Evolutionary conservation across 2,329 filamentous ascomycete genomes (phyloP).

Genomic region (Colletotrichum sp.): DNA sequence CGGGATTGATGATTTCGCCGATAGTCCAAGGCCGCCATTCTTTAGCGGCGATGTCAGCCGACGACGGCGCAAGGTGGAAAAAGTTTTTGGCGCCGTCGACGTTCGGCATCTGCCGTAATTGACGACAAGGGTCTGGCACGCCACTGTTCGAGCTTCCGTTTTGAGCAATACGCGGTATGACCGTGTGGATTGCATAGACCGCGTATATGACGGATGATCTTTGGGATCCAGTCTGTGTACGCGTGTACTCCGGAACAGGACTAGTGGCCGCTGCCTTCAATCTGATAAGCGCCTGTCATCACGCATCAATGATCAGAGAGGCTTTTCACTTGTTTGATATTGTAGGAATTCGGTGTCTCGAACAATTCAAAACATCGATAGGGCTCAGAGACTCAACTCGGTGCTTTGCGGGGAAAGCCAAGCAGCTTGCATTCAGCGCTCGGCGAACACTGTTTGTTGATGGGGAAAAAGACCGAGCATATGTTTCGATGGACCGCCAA

Average conservation of each 20-base stretch:
- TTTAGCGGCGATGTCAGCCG: not conserved
- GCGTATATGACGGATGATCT: not conserved
- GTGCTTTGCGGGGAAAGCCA: not conserved
- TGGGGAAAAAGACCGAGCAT: not conserved
- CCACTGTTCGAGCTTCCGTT: not conserved
- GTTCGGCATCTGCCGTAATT: not conserved
- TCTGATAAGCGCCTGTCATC: not conserved
- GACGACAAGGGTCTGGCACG: not conserved
- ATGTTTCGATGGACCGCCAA: not conserved
- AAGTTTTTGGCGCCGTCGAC: not conserved
- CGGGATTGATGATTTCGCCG: not conserved
- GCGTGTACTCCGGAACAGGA: not conserved
- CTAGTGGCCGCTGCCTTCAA: not conserved
- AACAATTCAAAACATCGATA: not conserved
- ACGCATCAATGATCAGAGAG: not conserved
- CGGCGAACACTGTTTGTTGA: not conserved
- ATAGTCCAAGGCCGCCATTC: not conserved
- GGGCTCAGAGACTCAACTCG: not conserved
- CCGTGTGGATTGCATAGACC: not conserved
- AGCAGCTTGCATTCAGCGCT: not conserved
- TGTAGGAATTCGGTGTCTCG: not conserved
- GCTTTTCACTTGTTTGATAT: not conserved
- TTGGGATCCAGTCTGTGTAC: not conserved
- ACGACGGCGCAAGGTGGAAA: not conserved
- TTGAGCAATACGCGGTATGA: not conserved